Evolutionary conservation across 2,329 filamentous ascomycete genomes (phyloP), one percentile per base, ranked within the genome.

Genomic region (Pestalotiopsis fici): DNA sequence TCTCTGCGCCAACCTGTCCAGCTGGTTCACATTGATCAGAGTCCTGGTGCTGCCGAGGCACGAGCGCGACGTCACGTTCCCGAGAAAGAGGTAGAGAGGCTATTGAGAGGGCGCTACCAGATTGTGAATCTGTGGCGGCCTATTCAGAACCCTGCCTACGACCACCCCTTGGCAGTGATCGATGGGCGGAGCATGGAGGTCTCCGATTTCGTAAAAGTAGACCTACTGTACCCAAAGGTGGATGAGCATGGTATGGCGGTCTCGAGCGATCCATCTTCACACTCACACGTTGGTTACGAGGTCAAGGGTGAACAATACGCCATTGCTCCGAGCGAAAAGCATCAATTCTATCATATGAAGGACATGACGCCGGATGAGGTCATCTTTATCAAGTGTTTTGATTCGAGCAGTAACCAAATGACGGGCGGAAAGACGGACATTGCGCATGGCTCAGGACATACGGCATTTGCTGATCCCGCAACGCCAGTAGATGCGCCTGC

Each of bases 351-450:
- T 70, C 88, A 85, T 73, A 78, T 83, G 62, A 80, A 80, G 47
- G 80, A 78, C 1, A 83, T 87, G 74, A 79, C 77, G 1, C 85
- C 85, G 0, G 80, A 83, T 2, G 81, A 90, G 75, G 83, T 86
- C 3, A 79, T 86, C 3, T 71, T 90, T 60, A 86, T 90, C 74
- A 89, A 89, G 74, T 88, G 85, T 69, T 89, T 84, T 71, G 87
- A 90, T 74, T 85, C 79, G 12, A 54, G 47, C 47, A 54, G 47
- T n/a, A 6, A 54, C 47, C 47, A 54, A 54, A 54, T 54, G 47
- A 54, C 47, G 12, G 47, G 47, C 21, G 47, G 47, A 23, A 85
- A 86, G 78, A 76, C 77, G 28, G 85, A 87, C 74, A 85, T 83
- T 0, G 83, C 85, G 7, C 79, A 84, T 15, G 72, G 85, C 6